These are phyloP conservation scores for Nannizziopsis arthrosporioides DNA, from an alignment of 2,329 filamentous ascomycete species.

Conservation along the genomic window DNA sequence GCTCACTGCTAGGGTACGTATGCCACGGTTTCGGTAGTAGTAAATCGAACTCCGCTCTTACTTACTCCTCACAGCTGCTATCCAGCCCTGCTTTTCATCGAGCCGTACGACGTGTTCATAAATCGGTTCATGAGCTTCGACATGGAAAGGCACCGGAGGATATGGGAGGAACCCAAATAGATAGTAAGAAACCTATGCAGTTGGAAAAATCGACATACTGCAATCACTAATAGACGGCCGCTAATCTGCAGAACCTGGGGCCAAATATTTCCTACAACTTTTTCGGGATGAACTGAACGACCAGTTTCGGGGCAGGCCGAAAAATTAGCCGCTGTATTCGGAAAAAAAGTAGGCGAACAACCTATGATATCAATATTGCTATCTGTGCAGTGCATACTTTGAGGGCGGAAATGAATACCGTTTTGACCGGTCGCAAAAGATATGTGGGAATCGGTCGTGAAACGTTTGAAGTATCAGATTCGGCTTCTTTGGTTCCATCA, in stretches of 20 bases:
- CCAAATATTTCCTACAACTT: conserved; percentile 20
- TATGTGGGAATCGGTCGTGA: not conserved
- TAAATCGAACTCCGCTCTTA: conserved; percentile 10
- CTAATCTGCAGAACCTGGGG: conserved; percentile 12
- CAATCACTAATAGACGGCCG: not conserved
- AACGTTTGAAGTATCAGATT: no score
- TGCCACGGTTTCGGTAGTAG: conserved; percentile 1
- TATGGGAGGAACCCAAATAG: conserved; percentile 33
- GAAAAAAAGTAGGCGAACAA: not conserved
- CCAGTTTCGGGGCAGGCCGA: conserved; percentile 18
- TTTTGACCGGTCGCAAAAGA: not conserved
- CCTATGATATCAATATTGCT: not conserved
- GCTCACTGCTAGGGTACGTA: conserved; percentile 29
- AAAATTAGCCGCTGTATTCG: not conserved
- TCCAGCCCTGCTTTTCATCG: conserved; percentile 35
- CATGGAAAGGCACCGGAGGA: conserved; percentile 34
- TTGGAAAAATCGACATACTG: not conserved
- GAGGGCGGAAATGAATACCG: no score
- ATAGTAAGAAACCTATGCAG: conserved; percentile 20
- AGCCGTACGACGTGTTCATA: conserved; percentile 34
- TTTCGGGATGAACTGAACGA: conserved; percentile 25
- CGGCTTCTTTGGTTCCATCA: not conserved
- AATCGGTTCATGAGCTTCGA: conserved; percentile 31
- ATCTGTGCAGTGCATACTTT: not conserved
- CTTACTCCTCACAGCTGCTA: conserved; percentile 26